Evolutionary conservation across 169 alveolate species (phyloP), one percentile per base, ranked within the genome.

Genomic region (Cryptosporidium sp.): DNA sequence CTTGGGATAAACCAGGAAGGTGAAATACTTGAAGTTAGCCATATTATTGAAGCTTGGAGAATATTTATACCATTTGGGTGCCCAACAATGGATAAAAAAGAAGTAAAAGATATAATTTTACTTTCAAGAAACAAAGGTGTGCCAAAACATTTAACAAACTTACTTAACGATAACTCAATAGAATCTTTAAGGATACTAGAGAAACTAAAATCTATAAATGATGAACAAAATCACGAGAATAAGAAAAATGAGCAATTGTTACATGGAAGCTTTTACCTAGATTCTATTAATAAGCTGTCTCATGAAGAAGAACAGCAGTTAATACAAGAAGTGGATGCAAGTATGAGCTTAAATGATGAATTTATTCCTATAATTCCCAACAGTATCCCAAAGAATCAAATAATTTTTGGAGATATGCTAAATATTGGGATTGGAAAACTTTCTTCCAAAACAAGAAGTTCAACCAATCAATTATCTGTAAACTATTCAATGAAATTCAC

Each of bases 21-120:
- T 2, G 37, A 37, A 31, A 14, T 52, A 18, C 62, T 58, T 0
- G 43, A 52, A 33, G 37, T n/a, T 12, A 21, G 43, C 16, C 33
- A 59, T 1, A 58, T 74, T 31, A 73, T 52, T 1, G 55, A 74
- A 51, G 68, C 23, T 26, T 74, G 86, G 86, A 74, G 86, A 35
- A 39, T 58, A 33, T 51, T 74, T 37, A 55, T 74, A 4, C 86
- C 86, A 10, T 74, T 74, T 74, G 86, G 86, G 16, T 59, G 48
- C 58, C 86, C 86, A 14, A 58, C 39, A 3, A 18, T 74, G 51
- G 68, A 74, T 35, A 65, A 35, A 65, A 58, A 58, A 16, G 86
- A 74, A 8, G 55, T 33, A 23, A 31, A 12, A 74, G 58, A 74
- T 9, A 29, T 39, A 10, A 10, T 74, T 8, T 29, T 4, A 0